phyloP scores from a whole-genome alignment of 345 rosid genomes.

The Camelina neglecta region DNA sequence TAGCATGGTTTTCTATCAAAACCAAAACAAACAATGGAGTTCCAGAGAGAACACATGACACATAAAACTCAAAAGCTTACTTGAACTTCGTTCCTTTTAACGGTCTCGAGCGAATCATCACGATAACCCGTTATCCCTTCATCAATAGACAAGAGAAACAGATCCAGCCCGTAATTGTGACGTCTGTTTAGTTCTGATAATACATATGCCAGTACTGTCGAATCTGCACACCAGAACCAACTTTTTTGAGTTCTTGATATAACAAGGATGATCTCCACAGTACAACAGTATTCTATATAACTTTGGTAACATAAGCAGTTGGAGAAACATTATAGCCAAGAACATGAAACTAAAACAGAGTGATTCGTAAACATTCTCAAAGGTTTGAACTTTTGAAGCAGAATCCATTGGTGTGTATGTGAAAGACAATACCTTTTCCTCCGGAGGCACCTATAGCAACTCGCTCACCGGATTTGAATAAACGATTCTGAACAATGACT shows the following conservation, averaged over 20 bases:
- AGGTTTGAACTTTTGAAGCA: not conserved
- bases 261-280: not conserved
- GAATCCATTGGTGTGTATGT: not conserved
- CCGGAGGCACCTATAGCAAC: slow-evolving; percentile 90
- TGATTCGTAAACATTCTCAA: not conserved
- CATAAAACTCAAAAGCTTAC: slow-evolving; percentile 36
- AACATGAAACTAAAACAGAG: not conserved
- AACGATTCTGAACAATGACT: slow-evolving; percentile 60
- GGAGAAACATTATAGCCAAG: not conserved
- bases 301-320: not conserved
- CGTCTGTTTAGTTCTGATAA: slow-evolving; percentile 75
- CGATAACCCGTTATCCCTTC: slow-evolving; percentile 95
- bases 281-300: not conserved
- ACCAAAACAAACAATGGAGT: not conserved
- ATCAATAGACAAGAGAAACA: slow-evolving; percentile 82
- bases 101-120: slow-evolving; percentile 93
- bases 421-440: slow-evolving; percentile 70
- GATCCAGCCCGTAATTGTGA: slow-evolving; percentile 75
- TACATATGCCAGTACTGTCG: slow-evolving; percentile 84
- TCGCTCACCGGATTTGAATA: slow-evolving; percentile 79
- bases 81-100: slow-evolving; percentile 91
- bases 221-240: slow-evolving; percentile 57
- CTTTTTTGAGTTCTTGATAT: not conserved
- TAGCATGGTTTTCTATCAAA: not conserved
- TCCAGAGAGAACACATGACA: not conserved